These are phyloP conservation scores for Phytophthora pinifolia DNA, from an alignment of 352 stramenopile species.

Conservation along the genomic window DNA sequence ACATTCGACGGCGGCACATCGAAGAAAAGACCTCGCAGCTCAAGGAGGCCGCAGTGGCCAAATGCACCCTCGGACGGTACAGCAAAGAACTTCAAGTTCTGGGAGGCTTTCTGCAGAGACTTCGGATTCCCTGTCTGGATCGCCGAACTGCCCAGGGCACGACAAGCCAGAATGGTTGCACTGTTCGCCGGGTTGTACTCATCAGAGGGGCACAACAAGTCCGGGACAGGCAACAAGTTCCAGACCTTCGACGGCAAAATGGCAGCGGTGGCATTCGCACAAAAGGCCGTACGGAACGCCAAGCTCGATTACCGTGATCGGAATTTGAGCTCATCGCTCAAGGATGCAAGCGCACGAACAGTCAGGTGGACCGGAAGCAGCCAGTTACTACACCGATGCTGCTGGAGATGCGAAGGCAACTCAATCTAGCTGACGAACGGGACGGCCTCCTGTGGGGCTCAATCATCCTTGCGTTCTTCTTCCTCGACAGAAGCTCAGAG, in stretches of 20 bases:
- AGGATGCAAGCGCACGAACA: constrained; percentile 25
- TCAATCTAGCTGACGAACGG: not conserved
- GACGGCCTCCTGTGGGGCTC: constrained; percentile 21
- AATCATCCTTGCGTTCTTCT: constrained; percentile 28
- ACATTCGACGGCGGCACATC: not conserved
- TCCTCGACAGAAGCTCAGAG: constrained; percentile 28
- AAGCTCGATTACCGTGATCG: constrained; percentile 31
- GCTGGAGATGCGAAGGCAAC: constrained; percentile 12
- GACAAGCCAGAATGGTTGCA: constrained; percentile 22
- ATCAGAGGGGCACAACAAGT: constrained; percentile 24
- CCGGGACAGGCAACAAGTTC: constrained; percentile 26
- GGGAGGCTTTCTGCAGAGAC: constrained; percentile 4
- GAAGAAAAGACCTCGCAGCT: too few relatives aligned
- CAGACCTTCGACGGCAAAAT: constrained; percentile 28
- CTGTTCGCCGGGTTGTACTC: constrained; percentile 15
- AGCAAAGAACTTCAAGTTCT: constrained; percentile 10
- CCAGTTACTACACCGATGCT: constrained; percentile 38
- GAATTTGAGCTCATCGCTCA: constrained; percentile 34
- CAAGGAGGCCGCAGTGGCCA: not conserved
- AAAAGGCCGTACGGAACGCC: constrained; percentile 23
- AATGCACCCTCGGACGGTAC: not conserved
- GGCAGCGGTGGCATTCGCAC: constrained; percentile 25
- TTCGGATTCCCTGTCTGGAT: constrained; percentile 20
- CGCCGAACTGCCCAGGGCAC: constrained; percentile 17
- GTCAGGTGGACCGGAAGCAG: constrained; percentile 32